Percentiles rank a stretch among this genome's conserved stretches.
Conservation (phyloP, 163 green algal species). For the Coccomyxa subellipsoidea region DNA sequence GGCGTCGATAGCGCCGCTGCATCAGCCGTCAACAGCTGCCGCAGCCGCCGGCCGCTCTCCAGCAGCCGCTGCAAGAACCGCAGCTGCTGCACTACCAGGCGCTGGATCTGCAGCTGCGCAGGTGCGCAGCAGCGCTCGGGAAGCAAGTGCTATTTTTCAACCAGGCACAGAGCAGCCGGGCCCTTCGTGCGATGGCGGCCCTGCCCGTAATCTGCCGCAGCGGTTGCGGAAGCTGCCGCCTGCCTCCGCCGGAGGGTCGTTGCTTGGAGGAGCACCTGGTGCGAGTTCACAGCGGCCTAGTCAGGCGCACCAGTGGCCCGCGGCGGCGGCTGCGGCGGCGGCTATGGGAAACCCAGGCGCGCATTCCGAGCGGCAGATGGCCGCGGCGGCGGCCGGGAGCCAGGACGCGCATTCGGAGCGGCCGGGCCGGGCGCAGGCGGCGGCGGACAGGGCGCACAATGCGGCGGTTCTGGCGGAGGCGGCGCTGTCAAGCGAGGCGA, state of each 20-base stretch:
- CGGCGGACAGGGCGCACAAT: constrained; percentile 24
- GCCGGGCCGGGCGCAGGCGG: constrained; percentile 1
- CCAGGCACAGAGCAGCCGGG: too few relatives aligned
- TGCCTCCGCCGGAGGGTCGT: not conserved
- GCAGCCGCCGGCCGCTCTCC: not conserved
- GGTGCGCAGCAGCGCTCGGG: too few relatives aligned
- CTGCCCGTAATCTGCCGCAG: too few relatives aligned
- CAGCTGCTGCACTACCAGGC: not conserved
- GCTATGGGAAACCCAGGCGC: too few relatives aligned
- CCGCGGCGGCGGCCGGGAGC: too few relatives aligned
- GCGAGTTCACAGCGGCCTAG: not conserved
- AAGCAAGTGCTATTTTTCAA: too few relatives aligned
- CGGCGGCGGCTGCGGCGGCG: too few relatives aligned
- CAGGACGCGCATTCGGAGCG: not conserved
- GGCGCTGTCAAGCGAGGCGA: constrained; percentile 2
- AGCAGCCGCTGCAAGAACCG: not conserved
- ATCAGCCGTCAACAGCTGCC: not conserved
- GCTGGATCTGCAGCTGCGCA: not conserved
- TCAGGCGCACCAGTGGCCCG: too few relatives aligned
- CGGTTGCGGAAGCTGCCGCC: not conserved
- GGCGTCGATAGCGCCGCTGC: not conserved
- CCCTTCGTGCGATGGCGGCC: too few relatives aligned
- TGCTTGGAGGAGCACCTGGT: not conserved
- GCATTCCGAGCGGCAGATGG: too few relatives aligned
- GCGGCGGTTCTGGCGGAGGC: constrained; percentile 19